Base-by-base conservation (phyloP, 108 stramenopile species). In the Ochromonas danica region DNA sequence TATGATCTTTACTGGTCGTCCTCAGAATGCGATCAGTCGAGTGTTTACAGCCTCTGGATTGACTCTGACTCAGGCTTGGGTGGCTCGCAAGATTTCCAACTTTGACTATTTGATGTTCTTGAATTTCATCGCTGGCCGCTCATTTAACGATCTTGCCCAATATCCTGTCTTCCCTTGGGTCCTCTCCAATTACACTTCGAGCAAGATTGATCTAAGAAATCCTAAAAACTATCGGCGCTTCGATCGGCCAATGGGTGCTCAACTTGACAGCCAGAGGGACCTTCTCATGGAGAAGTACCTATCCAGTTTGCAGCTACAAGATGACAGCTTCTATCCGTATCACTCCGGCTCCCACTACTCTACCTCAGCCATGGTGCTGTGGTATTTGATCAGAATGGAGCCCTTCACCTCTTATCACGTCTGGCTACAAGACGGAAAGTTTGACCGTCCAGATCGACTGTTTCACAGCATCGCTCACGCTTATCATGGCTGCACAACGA, bases 401-500 rank as follows among this genome's bases (percentile, higher is more conserved):
- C 84, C 84, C 2, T 85, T 77, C 33, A 79, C 84, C 27, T 43
- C 78, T 0, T 42, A 71, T n/a, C 81, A 81, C 39, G 70, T 79
- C 36, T 30, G n/a, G 39, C 27, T 79, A 65, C 71, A 75, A 1
- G 71, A 71, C 0, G 80, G 71, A 71, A 25, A 35, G 2, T 42
- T 81, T 40, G 80, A 81, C 61, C 42, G 71, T 14, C 1, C 80
- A 0, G 80, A 81, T 31, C 71, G 80, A n/a, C 41, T 81, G 17
- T 81, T 81, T 51, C 25, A 2, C 2, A 28, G 70, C 35, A n/a
- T 81, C 39, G 42, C 38, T 31, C 70, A 91, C 43, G 94, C 95
- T 38, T 99, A 81, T 80, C 91, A 92, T 91, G 71, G 43, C 31
- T 36, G 42, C 25, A 75, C 10, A 92, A 89, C 90, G 42, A 92